phyloP scores from a whole-genome alignment of 306 rosid genomes.

The Cucurbita pepo region DNA sequence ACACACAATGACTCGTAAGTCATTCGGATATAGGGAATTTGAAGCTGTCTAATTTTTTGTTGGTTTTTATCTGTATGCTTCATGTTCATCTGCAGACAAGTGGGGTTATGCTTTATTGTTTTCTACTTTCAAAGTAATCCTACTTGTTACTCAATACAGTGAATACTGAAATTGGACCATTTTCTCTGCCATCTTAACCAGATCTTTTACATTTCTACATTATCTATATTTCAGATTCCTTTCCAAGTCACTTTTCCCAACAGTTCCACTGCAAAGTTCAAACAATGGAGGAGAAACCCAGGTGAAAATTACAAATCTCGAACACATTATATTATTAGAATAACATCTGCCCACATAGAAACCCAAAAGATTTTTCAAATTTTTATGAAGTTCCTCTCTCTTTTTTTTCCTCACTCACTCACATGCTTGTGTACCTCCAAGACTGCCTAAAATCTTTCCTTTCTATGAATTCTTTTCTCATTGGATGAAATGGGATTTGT shows the following conservation, averaged over 20 bases:
- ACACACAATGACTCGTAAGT: background rate
- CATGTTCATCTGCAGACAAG: conserved; percentile 6
- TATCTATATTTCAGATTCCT: conserved; percentile 10
- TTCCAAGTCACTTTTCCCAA: conserved; percentile 1
- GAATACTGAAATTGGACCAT: background rate
- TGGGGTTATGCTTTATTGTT: conserved; percentile 6
- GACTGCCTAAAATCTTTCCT: background rate
- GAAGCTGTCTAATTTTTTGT: background rate
- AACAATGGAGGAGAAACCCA: conserved; percentile 2
- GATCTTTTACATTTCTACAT: conserved; percentile 1
- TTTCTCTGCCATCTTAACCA: background rate
- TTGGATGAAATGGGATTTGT: conserved; percentile 12
- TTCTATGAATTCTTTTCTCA: background rate
- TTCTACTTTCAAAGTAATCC: conserved; percentile 1
- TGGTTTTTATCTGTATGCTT: conserved; percentile 2
- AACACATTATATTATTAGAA: conserved; percentile 8
- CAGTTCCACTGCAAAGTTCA: conserved; percentile 4
- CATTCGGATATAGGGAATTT: conserved; percentile 1
- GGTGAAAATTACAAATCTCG: background rate
- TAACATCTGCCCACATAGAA: conserved; percentile 7
- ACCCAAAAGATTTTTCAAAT: conserved; percentile 3
- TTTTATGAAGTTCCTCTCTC: background rate
- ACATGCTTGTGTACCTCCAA: background rate
- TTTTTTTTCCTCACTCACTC: background rate
- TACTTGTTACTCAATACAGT: background rate